Evolutionary conservation across 2,329 filamentous ascomycete species (phyloP).

Genomic region (Beauveria asiatica): DNA sequence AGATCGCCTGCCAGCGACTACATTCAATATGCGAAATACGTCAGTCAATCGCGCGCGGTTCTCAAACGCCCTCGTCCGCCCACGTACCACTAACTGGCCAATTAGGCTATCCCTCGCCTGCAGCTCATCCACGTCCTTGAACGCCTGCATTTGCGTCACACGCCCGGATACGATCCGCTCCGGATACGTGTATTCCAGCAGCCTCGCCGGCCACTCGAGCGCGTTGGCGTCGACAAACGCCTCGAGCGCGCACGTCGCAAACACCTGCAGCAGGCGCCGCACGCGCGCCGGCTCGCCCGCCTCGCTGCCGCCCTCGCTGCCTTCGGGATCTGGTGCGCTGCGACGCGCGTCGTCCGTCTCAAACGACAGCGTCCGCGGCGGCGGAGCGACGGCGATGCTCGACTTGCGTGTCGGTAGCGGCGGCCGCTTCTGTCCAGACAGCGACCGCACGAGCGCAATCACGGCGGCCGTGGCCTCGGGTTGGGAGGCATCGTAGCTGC

Average conservation of each 20-base stretch:
- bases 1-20: slow-evolving; percentile 54
- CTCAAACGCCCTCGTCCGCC: neutral
- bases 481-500: slow-evolving; percentile 54
- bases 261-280: slow-evolving; percentile 59
- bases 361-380: slow-evolving; percentile 48
- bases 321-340: slow-evolving; percentile 55
- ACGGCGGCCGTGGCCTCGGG: slow-evolving; percentile 62
- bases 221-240: slow-evolving; percentile 57
- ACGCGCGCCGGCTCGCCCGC: slow-evolving; percentile 49
- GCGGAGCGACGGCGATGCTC: slow-evolving; percentile 46
- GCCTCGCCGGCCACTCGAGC: slow-evolving; percentile 52
- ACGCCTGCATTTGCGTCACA: slow-evolving; percentile 53
- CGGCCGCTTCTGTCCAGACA: slow-evolving; percentile 60
- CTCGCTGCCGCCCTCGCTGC: slow-evolving; percentile 31
- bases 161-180: slow-evolving; percentile 53
- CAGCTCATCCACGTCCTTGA: slow-evolving; percentile 53
- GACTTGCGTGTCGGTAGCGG: slow-evolving; percentile 51
- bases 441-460: slow-evolving; percentile 60
- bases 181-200: slow-evolving; percentile 62
- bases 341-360: slow-evolving; percentile 40
- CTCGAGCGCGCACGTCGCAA: slow-evolving; percentile 70
- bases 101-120: slow-evolving; percentile 56
- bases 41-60: neutral
- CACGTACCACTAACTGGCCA: slow-evolving; percentile 60
- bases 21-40: neutral